phyloP scores from a whole-genome alignment of 2,329 filamentous ascomycete genomes.

The Cryphonectria carpinicola region DNA sequence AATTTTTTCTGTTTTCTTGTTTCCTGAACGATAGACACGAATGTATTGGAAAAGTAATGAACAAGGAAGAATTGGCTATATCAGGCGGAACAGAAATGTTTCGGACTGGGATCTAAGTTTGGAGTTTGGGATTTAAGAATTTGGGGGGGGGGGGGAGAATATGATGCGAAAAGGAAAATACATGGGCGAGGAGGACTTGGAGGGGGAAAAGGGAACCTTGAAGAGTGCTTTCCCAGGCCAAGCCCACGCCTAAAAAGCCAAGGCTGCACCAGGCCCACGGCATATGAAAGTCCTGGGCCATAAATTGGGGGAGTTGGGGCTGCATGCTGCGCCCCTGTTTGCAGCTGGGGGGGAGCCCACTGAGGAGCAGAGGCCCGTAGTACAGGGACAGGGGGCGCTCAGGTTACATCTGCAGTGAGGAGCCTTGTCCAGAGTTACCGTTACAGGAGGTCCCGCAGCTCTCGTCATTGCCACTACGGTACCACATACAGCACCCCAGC shows the following conservation, averaged over 20 bases:
- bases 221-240: background rate
- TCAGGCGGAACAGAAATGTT: constrained; percentile 22
- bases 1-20: background rate
- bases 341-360: background rate
- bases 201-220: constrained; percentile 2
- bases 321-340: constrained; percentile 14
- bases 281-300: constrained; percentile 2
- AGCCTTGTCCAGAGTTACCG: background rate
- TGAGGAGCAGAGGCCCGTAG: background rate
- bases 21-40: constrained; percentile 22
- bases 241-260: background rate
- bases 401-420: background rate
- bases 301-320: constrained; percentile 5
- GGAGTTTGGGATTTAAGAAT: background rate
- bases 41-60: constrained; percentile 18
- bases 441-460: background rate
- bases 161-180: constrained; percentile 10
- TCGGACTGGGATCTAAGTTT: constrained; percentile 28
- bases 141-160: background rate
- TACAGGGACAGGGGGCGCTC: background rate
- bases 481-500: background rate
- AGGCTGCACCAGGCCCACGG: background rate
- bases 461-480: background rate
- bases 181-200: background rate
- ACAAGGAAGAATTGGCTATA: constrained; percentile 1